Conservation (phyloP, 352 stramenopile genomes). For the Globisporangium acanthophoron region DNA sequence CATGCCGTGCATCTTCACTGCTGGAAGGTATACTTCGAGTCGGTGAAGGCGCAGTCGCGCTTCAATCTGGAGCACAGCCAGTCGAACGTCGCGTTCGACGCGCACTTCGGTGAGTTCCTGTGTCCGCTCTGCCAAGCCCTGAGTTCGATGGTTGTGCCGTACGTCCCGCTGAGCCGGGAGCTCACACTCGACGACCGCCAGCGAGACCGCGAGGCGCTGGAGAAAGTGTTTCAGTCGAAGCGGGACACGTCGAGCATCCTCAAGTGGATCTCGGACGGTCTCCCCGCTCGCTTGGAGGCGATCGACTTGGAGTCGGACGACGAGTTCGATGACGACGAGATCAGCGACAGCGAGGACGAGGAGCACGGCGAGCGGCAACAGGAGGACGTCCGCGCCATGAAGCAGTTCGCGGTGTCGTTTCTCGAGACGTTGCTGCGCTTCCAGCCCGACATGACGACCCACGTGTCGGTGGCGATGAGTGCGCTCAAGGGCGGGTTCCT, state of each 20-base stretch:
- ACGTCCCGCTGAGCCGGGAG: slow-evolving; percentile 50
- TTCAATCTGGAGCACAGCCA: slow-evolving; percentile 70
- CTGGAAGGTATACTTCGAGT: slow-evolving; percentile 88
- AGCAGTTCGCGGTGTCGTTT: slow-evolving; percentile 66
- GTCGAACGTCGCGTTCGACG: slow-evolving; percentile 83
- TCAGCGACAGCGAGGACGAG: slow-evolving; percentile 24
- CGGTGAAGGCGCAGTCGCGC: slow-evolving; percentile 62
- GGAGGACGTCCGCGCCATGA: slow-evolving; percentile 65
- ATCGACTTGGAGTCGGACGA: slow-evolving; percentile 31
- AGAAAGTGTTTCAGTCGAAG: slow-evolving; percentile 67
- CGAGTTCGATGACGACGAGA: slow-evolving; percentile 15
- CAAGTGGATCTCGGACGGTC: slow-evolving; percentile 46
- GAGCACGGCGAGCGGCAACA: slow-evolving; percentile 11
- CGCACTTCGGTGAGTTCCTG: slow-evolving; percentile 83
- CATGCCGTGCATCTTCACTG: slow-evolving; percentile 89
- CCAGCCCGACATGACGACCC: slow-evolving; percentile 52
- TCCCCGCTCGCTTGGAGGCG: slow-evolving; percentile 37
- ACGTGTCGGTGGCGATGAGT: slow-evolving; percentile 42
- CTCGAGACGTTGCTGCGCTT: slow-evolving; percentile 63
- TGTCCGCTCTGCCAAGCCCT: slow-evolving; percentile 89
- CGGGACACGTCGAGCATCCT: slow-evolving; percentile 64
- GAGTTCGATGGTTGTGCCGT: slow-evolving; percentile 88
- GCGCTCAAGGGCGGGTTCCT: slow-evolving; percentile 70
- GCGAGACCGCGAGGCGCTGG: slow-evolving; percentile 54
- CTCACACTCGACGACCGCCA: slow-evolving; percentile 55